A percentile compares a stretch with the other conserved stretches of the same genome.
Conservation (phyloP, 768 basidiomycete species). For the Xerocomellus chrysenteron region DNA sequence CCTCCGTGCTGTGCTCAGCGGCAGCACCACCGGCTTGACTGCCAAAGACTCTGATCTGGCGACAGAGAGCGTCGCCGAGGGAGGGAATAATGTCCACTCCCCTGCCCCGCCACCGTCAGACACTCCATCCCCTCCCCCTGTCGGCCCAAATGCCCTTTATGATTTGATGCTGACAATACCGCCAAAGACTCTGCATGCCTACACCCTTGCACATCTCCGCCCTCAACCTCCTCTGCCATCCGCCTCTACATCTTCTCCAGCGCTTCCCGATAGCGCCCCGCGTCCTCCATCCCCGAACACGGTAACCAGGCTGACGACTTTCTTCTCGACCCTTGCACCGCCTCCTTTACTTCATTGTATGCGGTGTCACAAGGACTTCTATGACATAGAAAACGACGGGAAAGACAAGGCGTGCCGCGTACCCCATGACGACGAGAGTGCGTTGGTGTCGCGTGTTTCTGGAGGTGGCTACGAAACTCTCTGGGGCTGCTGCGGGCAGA, state of each 20-base stretch:
- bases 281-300: conserved; percentile 36
- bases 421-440: conserved; percentile 79
- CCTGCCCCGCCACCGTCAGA: conserved; percentile 26
- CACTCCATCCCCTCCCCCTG: conserved; percentile 37
- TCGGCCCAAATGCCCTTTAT: conserved; percentile 42
- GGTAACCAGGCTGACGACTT: conserved; percentile 49
- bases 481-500: conserved; percentile 73
- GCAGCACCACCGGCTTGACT: conserved; percentile 24
- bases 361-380: conserved; percentile 69
- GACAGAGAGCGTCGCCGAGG: conserved; percentile 7
- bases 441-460: conserved; percentile 63
- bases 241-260: conserved; percentile 11
- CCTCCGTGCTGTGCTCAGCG: conserved; percentile 11
- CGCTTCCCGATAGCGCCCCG: background rate
- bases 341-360: conserved; percentile 73
- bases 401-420: conserved; percentile 66
- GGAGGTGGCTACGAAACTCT: conserved; percentile 48
- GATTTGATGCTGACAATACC: conserved; percentile 60
- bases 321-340: conserved; percentile 62
- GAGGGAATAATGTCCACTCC: conserved; percentile 4
- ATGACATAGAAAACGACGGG: conserved; percentile 64
- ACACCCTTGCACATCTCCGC: conserved; percentile 53
- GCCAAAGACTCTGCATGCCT: conserved; percentile 63
- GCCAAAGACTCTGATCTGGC: conserved; percentile 17
- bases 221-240: conserved; percentile 4